phyloP scores from a whole-genome alignment of 2,329 filamentous ascomycete species.

The Trichoderma guizhouense region DNA sequence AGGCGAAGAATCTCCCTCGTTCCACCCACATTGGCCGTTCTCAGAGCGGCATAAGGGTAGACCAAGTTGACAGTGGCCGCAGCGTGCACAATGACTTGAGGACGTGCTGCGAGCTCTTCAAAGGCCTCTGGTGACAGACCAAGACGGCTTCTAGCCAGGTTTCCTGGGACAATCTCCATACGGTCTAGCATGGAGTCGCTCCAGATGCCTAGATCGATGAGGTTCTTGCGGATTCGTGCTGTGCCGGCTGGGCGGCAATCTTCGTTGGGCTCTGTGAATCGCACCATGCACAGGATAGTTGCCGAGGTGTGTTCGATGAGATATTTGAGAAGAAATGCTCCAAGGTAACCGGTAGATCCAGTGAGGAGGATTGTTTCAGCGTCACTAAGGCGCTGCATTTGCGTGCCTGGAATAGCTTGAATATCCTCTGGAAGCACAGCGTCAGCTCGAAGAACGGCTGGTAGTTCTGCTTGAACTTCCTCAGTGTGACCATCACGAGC shows the following conservation, averaged over 20 bases:
- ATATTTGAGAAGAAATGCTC: constrained; percentile 68
- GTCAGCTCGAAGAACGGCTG: constrained; percentile 65
- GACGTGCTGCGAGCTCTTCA: constrained; percentile 58
- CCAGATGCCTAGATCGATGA: constrained; percentile 78
- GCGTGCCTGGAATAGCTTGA: constrained; percentile 46
- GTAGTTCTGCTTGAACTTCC: constrained; percentile 71
- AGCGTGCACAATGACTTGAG: constrained; percentile 74
- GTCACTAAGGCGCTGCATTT: constrained; percentile 57
- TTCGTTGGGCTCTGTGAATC: constrained; percentile 64
- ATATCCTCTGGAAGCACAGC: constrained; percentile 68
- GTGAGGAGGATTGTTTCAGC: constrained; percentile 69
- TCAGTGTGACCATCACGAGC: constrained; percentile 70
- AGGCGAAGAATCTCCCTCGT: constrained; percentile 71
- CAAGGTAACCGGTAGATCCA: constrained; percentile 72
- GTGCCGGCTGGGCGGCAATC: constrained; percentile 65
- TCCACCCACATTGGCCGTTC: constrained; percentile 74
- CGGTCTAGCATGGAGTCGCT: constrained; percentile 73
- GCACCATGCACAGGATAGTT: constrained; percentile 68
- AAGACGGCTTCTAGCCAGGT: constrained; percentile 64
- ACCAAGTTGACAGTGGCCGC: constrained; percentile 77
- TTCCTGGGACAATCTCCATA: constrained; percentile 71
- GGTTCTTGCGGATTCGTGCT: constrained; percentile 68
- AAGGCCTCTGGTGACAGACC: constrained; percentile 66
- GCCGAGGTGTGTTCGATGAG: constrained; percentile 66
- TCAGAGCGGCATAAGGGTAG: constrained; percentile 74